Base-by-base conservation (phyloP, 1,284 basidiomycete species). In the Pholiota adiposa region DNA sequence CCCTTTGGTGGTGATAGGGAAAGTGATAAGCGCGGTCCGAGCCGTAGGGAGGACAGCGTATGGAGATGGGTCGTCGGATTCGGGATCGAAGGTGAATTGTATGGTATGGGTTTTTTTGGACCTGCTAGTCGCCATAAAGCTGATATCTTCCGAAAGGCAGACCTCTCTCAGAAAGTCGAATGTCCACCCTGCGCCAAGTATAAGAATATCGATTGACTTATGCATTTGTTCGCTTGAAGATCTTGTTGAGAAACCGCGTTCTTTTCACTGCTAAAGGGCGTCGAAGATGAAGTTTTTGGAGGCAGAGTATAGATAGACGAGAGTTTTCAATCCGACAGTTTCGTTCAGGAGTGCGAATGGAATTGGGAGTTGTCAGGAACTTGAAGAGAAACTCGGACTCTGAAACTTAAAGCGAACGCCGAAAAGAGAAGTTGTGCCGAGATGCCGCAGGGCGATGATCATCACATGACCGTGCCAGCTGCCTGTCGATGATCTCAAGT, bases 181-280 rank as follows among this genome's bases (percentile, higher is more conserved):
- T 1, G 86, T 86, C 88, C 88, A 91, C 38, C 87, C 87, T n/a
- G 85, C 83, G 44, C 87, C 88, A 23, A 91, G 80, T 54, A 89
- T 83, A 41, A 89, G 81, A 40, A 89, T 70, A 58, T 88, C 84
- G 51, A 87, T 79, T 3, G 59, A 33, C 27, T n/a, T n/a, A n/a
- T n/a, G n/a, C n/a, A n/a, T n/a, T n/a, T n/a, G n/a, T n/a, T n/a
- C n/a, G n/a, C n/a, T n/a, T n/a, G n/a, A n/a, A n/a, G n/a, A n/a
- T n/a, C n/a, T n/a, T n/a, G n/a, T n/a, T n/a, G n/a, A n/a, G n/a
- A n/a, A n/a, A n/a, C n/a, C n/a, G n/a, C n/a, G n/a, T n/a, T n/a
- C n/a, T n/a, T n/a, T n/a, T n/a, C n/a, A n/a, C n/a, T n/a, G n/a
- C n/a, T n/a, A n/a, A n/a, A n/a, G n/a, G n/a, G n/a, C n/a, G n/a